Conservation (phyloP, 805 yeast genomes). For the Candida sphagnicola region DNA sequence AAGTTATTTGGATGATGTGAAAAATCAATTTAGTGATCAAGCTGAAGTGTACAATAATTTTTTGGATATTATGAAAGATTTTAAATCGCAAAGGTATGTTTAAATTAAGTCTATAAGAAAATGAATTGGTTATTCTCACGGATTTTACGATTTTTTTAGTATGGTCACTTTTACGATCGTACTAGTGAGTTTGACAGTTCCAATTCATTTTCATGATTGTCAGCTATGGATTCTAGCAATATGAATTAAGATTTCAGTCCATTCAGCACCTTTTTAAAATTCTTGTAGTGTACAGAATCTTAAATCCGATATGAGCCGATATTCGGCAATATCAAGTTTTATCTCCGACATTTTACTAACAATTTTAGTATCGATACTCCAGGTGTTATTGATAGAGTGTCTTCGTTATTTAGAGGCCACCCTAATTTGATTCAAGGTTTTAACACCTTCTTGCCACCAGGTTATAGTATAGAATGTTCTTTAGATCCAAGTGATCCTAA, state of each 20-base stretch:
- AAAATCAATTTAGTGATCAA: constrained; percentile 83
- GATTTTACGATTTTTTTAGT: too few relatives aligned
- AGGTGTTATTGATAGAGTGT: constrained; percentile 95
- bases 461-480: constrained; percentile 90
- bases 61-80: constrained; percentile 97
- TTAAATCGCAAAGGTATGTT: constrained; percentile 80
- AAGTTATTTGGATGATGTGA: constrained; percentile 92
- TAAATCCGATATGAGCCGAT: too few relatives aligned
- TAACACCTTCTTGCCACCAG: constrained; percentile 96
- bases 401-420: constrained; percentile 86
- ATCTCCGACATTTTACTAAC: constrained; percentile 18
- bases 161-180: too few relatives aligned
- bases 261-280: too few relatives aligned
- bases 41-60: constrained; percentile 96
- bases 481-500: constrained; percentile 84
- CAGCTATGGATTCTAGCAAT: neutral
- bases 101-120: constrained; percentile 1
- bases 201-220: neutral
- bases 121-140: too few relatives aligned
- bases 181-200: too few relatives aligned
- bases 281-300: too few relatives aligned
- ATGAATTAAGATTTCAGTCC: too few relatives aligned
- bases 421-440: constrained; percentile 94
- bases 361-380: constrained; percentile 79
- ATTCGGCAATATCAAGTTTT: too few relatives aligned